These are phyloP conservation scores for Blastobotrys americana DNA, from an alignment of 805 yeast species.

Conservation along the genomic window DNA sequence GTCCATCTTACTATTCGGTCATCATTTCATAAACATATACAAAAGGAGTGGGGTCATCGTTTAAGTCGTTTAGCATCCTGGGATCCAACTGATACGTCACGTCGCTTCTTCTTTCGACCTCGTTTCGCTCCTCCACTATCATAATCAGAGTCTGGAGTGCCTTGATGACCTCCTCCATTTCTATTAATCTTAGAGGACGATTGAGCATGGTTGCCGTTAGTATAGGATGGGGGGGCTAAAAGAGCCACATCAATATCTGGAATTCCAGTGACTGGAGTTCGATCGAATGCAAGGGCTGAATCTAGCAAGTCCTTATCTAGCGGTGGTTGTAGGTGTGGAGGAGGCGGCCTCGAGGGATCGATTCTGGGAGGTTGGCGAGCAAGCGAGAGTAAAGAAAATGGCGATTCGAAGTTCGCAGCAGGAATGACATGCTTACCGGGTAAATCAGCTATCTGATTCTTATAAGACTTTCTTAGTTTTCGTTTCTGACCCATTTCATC, in stretches of 20 bases:
- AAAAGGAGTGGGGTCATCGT: neutral
- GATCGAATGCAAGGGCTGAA: conserved; percentile 51
- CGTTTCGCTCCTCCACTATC: neutral
- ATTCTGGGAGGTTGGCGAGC: conserved; percentile 22
- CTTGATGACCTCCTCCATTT: conserved; percentile 1
- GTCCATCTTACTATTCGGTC: too few relatives aligned
- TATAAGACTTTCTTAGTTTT: conserved; percentile 88
- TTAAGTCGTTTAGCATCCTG: neutral
- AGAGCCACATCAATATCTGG: conserved; percentile 69
- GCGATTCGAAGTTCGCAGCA: conserved; percentile 19
- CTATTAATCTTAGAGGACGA: conserved; percentile 11
- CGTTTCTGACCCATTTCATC: conserved; percentile 89
- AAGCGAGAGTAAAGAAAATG: conserved; percentile 19
- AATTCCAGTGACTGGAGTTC: conserved; percentile 59
- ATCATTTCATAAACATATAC: neutral
- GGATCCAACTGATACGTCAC: neutral
- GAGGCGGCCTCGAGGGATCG: conserved; percentile 20
- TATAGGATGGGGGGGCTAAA: conserved; percentile 45
- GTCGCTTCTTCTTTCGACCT: conserved; percentile 7
- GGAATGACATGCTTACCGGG: conserved; percentile 51
- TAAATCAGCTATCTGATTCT: conserved; percentile 80
- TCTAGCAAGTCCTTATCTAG: conserved; percentile 45
- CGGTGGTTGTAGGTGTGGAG: conserved; percentile 42
- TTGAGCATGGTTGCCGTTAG: neutral
- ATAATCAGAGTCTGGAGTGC: neutral